phyloP scores from a whole-genome alignment of 768 basidiomycete genomes.

The Mycena rosella region DNA sequence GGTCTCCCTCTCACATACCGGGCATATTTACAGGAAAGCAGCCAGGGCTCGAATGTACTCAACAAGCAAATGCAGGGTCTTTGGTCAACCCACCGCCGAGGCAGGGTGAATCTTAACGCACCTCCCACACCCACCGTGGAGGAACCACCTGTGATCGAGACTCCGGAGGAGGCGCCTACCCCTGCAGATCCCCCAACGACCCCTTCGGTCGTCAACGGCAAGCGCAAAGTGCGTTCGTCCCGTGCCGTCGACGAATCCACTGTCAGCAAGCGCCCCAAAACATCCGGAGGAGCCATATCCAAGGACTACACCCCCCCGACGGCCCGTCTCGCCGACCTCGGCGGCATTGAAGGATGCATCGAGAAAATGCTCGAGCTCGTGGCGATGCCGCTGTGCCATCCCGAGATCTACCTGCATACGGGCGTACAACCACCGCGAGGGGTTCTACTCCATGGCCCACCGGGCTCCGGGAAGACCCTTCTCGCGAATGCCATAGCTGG shows the following conservation, averaged over 20 bases:
- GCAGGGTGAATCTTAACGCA: slow-evolving; percentile 77
- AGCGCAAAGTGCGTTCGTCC: slow-evolving; percentile 74
- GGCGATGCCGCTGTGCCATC: slow-evolving; percentile 94
- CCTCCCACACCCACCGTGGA: slow-evolving; percentile 40
- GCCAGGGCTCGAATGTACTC: slow-evolving; percentile 80
- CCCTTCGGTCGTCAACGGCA: slow-evolving; percentile 49
- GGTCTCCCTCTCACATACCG: background rate
- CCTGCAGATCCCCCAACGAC: slow-evolving; percentile 30
- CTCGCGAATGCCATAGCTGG: slow-evolving; percentile 96
- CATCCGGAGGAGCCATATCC: slow-evolving; percentile 53
- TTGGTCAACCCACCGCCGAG: slow-evolving; percentile 77
- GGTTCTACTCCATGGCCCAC: slow-evolving; percentile 93
- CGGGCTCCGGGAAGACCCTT: slow-evolving; percentile 97
- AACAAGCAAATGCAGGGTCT: slow-evolving; percentile 86
- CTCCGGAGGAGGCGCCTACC: slow-evolving; percentile 28
- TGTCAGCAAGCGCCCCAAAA: slow-evolving; percentile 67
- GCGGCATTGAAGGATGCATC: slow-evolving; percentile 87
- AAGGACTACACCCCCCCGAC: slow-evolving; percentile 83
- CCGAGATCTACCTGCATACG: slow-evolving; percentile 94
- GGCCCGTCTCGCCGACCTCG: slow-evolving; percentile 85
- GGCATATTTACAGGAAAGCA: slow-evolving; percentile 55
- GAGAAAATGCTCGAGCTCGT: slow-evolving; percentile 98
- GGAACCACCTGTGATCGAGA: slow-evolving; percentile 41
- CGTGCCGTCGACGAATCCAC: slow-evolving; percentile 62
- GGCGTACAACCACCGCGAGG: slow-evolving; percentile 94